Base-by-base conservation (phyloP, 2,329 filamentous ascomycete species). In the Didymella segeticola region DNA sequence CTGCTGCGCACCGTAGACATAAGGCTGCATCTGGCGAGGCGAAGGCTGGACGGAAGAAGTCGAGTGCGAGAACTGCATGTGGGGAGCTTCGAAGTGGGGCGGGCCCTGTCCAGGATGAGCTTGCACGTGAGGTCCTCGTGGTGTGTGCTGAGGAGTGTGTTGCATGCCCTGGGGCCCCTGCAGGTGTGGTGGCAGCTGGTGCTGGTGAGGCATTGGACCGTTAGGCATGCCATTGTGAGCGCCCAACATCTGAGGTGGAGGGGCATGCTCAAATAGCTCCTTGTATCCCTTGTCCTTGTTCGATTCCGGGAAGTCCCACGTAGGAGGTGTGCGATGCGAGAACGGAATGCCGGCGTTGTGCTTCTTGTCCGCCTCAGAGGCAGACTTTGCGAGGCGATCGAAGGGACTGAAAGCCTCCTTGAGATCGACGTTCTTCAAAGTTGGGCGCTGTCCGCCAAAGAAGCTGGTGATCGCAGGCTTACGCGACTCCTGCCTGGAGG, bases 31-130 rank as follows among this genome's bases (percentile, higher is more conserved):
- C 63, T 92, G 83, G 43, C 92, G 86, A 42, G 93, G 92, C 14
- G 93, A 96, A 8, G 90, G 89, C 72, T 91, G 95, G 2, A 81
- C 75, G 2, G 91, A 91, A 66, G 93, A 91, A 3, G 87, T 87
- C 20, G 90, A 92, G 62, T 88, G 92, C 6, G 90, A 90, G 78
- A 95, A 89, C 62, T 86, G 84, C 90, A 97, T 96, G 45, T 92
- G 86, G 68, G 93, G 90, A 53, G 92, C 89, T 62, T 96, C 93
- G 62, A 87, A 86, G 54, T 86, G 87, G 65, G 88, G 90, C 62
- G 87, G 83, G 14, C 82, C 84, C 34, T 86, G 84, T 5, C 83
- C 84, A 60, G 89, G 89, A 4, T 92, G 90, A 52, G 89, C 89
- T 56, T 88, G 87, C 22, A 83, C 83, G 66, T 91, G 89, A 75